These are phyloP conservation scores for Daldinia bambusicola DNA, from an alignment of 495 filamentous ascomycete species.

Conservation along the genomic window DNA sequence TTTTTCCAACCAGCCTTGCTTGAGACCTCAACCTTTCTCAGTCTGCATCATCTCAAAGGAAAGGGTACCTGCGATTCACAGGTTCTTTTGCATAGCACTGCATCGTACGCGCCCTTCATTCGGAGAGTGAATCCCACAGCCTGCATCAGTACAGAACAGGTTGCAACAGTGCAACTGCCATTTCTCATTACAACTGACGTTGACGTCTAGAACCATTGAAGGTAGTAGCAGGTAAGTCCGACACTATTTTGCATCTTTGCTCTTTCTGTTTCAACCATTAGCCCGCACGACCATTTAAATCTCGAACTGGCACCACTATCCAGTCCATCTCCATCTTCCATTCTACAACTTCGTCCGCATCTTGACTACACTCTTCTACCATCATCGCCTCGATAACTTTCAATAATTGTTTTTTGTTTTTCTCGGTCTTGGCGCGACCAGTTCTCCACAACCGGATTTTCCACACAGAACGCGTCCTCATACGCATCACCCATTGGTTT, in stretches of 20 bases:
- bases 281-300: conserved; percentile 42
- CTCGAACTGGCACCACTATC: conserved; percentile 45
- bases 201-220: conserved; percentile 24
- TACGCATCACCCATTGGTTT: conserved; percentile 20
- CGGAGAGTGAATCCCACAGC: conserved; percentile 3
- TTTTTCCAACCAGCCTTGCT: conserved; percentile 30
- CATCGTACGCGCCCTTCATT: conserved; percentile 14
- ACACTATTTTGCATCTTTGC: conserved; percentile 26
- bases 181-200: conserved; percentile 28
- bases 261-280: conserved; percentile 44
- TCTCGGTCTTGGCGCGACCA: conserved; percentile 7
- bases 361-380: conserved; percentile 3
- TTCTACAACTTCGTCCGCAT: conserved; percentile 10
- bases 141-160: conserved; percentile 19
- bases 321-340: conserved; percentile 13
- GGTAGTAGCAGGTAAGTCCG: conserved; percentile 33
- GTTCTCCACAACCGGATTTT: not conserved
- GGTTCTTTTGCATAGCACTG: conserved; percentile 18
- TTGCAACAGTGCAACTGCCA: conserved; percentile 10
- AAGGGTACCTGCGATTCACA: conserved; percentile 7
- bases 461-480: conserved; percentile 38
- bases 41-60: conserved; percentile 15
- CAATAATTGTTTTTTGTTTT: conserved; percentile 9
- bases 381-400: conserved; percentile 16
- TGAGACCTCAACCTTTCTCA: conserved; percentile 12